phyloP scores from a whole-genome alignment of 768 basidiomycete species.

The Trichaptum fuscoviolaceum region DNA sequence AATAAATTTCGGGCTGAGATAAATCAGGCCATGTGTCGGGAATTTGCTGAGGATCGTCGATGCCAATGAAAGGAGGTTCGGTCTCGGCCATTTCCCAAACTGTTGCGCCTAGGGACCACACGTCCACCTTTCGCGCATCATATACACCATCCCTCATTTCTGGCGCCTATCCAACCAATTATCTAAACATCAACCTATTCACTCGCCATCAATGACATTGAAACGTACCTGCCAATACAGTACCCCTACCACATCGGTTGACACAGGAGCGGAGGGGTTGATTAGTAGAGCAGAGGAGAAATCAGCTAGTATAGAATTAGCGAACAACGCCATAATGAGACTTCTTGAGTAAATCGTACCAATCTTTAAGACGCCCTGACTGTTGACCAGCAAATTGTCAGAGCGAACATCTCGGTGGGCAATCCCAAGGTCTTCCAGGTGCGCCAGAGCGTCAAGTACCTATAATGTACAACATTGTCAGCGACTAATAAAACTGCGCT shows the following conservation, averaged over 20 bases:
- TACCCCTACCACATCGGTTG: constrained; percentile 61
- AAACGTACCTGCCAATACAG: constrained; percentile 69
- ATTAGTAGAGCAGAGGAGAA: constrained; percentile 74
- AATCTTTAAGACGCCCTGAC: constrained; percentile 65
- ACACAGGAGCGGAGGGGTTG: constrained; percentile 41
- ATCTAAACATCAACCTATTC: background rate
- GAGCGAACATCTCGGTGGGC: constrained; percentile 83
- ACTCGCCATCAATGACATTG: constrained; percentile 1
- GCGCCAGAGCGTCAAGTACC: constrained; percentile 63
- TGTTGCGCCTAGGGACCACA: constrained; percentile 81
- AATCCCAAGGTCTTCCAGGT: constrained; percentile 57
- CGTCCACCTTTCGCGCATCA: constrained; percentile 67
- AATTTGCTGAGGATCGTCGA: constrained; percentile 39
- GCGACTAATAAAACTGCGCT: constrained; percentile 4
- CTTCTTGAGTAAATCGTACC: constrained; percentile 36
- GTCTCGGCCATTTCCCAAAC: constrained; percentile 79
- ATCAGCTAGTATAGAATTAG: constrained; percentile 47
- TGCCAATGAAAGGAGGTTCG: constrained; percentile 64
- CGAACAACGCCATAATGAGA: background rate
- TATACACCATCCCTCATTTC: constrained; percentile 75
- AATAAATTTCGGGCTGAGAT: constrained; percentile 51
- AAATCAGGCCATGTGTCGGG: constrained; percentile 64
- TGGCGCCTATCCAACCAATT: constrained; percentile 44
- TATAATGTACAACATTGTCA: constrained; percentile 24
- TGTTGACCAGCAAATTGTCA: constrained; percentile 74